phyloP scores from a whole-genome alignment of 345 rosid genomes.

The Ricinus communis region DNA sequence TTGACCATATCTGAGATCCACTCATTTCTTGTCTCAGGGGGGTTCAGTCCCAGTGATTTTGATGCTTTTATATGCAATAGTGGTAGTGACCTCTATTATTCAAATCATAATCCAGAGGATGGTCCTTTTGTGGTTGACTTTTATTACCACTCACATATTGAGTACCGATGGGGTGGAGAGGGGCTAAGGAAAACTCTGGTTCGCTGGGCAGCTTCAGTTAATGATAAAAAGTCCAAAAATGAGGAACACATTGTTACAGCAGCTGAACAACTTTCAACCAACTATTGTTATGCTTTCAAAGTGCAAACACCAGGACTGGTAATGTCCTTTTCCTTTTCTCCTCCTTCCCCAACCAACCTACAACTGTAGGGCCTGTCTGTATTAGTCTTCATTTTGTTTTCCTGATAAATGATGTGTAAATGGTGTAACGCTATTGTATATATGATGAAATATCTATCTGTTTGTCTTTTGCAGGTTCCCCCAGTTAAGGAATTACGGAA shows the following conservation, averaged over 20 bases:
- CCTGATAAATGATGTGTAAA: not conserved
- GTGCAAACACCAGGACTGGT: slow-evolving; percentile 68
- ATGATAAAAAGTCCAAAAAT: slow-evolving; percentile 48
- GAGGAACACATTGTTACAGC: slow-evolving; percentile 58
- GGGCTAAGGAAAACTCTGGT: slow-evolving; percentile 90
- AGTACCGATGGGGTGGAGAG: slow-evolving; percentile 99
- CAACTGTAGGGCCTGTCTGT: too few relatives aligned
- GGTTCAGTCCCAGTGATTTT: slow-evolving; percentile 69
- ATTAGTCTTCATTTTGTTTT: not conserved
- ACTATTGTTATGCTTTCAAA: slow-evolving; percentile 78
- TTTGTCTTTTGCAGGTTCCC: slow-evolving; percentile 52
- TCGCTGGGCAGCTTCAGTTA: slow-evolving; percentile 75
- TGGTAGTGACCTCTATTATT: slow-evolving; percentile 92
- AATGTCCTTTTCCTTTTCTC: slow-evolving; percentile 9
- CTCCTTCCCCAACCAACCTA: not conserved
- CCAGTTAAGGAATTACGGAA: slow-evolving; percentile 86
- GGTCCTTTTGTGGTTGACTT: slow-evolving; percentile 77
- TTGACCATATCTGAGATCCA: slow-evolving; percentile 80
- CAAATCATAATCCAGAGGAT: slow-evolving; percentile 62
- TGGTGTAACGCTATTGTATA: not conserved
- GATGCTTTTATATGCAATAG: slow-evolving; percentile 96
- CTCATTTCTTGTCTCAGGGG: slow-evolving; percentile 65
- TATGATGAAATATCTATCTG: slow-evolving; percentile 2
- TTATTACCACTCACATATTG: slow-evolving; percentile 93
- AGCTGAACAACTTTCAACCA: slow-evolving; percentile 82